Conservation (phyloP, 805 yeast genomes). For the Candida schatavii region DNA sequence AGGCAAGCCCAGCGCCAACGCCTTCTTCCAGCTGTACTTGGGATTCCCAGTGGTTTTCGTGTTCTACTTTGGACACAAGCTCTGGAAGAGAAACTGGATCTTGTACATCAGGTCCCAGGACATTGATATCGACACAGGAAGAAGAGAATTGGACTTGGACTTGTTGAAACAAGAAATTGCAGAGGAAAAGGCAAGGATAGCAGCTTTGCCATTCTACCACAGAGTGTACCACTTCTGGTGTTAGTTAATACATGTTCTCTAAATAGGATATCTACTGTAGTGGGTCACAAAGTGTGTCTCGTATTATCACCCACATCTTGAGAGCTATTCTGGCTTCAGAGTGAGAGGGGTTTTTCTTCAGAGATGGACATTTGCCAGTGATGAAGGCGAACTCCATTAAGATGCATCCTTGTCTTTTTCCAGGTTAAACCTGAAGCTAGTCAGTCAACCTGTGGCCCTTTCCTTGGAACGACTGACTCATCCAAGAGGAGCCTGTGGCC, state of each 20-base stretch:
- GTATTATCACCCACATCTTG: too few relatives aligned
- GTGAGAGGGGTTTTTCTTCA: too few relatives aligned
- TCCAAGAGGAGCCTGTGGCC: conserved; percentile 12
- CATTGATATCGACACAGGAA: conserved; percentile 36
- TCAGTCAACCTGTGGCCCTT: conserved; percentile 36
- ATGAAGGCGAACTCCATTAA: too few relatives aligned
- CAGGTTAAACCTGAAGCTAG: conserved; percentile 5
- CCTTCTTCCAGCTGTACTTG: conserved; percentile 64
- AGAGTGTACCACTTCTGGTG: conserved; percentile 35
- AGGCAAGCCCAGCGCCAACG: conserved; percentile 29
- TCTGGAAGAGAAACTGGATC: conserved; percentile 41
- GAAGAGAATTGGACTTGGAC: conserved; percentile 39
- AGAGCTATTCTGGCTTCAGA: too few relatives aligned
- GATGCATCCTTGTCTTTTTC: too few relatives aligned
- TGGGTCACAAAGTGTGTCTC: too few relatives aligned
- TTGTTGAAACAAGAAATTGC: conserved; percentile 39
- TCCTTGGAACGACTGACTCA: conserved; percentile 26
- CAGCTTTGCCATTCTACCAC: conserved; percentile 30
- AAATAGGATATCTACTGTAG: too few relatives aligned
- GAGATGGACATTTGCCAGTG: too few relatives aligned
- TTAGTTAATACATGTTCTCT: conserved; percentile 11
- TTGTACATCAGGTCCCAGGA: conserved; percentile 30
- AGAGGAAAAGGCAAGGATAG: conserved; percentile 35
- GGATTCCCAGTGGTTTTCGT: conserved; percentile 60
- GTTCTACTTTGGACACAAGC: conserved; percentile 56